Evolutionary conservation across 208 protist species (phyloP).

Genomic region (Leishmania aethiopica): DNA sequence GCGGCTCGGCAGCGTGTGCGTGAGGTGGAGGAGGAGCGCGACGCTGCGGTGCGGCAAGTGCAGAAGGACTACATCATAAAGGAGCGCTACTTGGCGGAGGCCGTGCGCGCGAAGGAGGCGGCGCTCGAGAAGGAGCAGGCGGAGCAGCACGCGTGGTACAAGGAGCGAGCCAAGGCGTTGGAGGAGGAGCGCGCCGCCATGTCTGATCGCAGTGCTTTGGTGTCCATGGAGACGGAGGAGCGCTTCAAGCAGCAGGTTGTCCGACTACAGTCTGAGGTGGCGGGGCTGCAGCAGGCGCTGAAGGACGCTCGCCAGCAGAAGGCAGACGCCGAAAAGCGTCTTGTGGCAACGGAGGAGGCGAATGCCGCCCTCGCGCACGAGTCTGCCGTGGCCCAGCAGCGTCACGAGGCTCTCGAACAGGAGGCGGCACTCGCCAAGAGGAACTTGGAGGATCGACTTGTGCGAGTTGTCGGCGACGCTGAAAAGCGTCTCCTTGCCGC

Average conservation of each 20-base stretch:
- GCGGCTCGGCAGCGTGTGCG: constrained; percentile 55
- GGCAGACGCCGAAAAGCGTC: constrained; percentile 22
- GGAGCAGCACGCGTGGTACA: constrained; percentile 68
- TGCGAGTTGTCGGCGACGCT: constrained; percentile 38
- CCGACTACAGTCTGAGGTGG: constrained; percentile 52
- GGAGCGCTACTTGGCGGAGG: constrained; percentile 54
- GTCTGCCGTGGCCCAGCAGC: constrained; percentile 36
- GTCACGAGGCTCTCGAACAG: constrained; percentile 28
- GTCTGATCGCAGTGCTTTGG: constrained; percentile 33
- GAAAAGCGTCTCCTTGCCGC: constrained; percentile 47
- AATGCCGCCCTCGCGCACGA: constrained; percentile 40
- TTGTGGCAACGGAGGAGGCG: constrained; percentile 33
- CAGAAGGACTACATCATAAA: constrained; percentile 56
- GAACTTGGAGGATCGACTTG: constrained; percentile 36
- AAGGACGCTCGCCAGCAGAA: constrained; percentile 37
- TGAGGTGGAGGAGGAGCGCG: constrained; percentile 61
- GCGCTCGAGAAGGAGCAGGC: constrained; percentile 65
- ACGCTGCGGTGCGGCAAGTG: constrained; percentile 40
- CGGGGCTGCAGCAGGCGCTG: constrained; percentile 28
- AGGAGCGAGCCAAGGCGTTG: constrained; percentile 41
- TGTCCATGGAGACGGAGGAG: constrained; percentile 40
- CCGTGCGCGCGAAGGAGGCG: constrained; percentile 39
- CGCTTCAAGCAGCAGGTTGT: constrained; percentile 48
- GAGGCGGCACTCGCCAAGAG: constrained; percentile 34
- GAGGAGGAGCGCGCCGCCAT: constrained; percentile 49